Conservation (phyloP, 495 filamentous ascomycete genomes). For the Xylaria scruposa region DNA sequence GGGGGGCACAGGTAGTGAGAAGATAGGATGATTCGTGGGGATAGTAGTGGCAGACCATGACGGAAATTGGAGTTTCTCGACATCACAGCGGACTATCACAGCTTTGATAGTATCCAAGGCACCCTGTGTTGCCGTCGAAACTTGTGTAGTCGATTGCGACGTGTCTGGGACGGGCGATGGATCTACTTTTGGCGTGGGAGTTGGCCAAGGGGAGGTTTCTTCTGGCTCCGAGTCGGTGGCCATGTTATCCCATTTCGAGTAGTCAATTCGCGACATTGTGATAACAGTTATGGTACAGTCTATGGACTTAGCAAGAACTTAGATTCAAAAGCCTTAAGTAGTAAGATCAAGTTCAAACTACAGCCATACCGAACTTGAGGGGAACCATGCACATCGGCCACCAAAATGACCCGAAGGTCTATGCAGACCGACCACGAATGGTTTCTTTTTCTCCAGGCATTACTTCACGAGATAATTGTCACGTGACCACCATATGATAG, state of each 20-base stretch:
- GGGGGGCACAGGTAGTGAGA: neutral
- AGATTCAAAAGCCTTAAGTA: neutral
- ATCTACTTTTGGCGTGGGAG: too few relatives aligned
- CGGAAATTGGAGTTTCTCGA: neutral
- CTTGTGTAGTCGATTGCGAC: neutral
- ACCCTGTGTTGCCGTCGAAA: neutral
- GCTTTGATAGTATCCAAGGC: neutral
- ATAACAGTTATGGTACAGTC: neutral
- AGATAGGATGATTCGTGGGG: neutral
- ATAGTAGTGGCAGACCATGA: neutral
- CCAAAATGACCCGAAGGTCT: neutral
- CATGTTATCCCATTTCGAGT: conserved; percentile 5
- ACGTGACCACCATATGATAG: neutral
- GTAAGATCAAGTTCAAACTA: neutral
- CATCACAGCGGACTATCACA: neutral
- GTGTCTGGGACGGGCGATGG: neutral
- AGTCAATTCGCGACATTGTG: neutral
- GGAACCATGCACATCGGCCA: neutral
- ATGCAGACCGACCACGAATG: neutral
- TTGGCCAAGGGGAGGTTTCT: neutral
- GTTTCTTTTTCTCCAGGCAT: neutral
- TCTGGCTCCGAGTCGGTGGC: neutral
- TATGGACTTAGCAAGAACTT: neutral
- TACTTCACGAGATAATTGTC: neutral
- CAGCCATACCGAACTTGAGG: neutral